Percentiles rank a stretch among this genome's conserved stretches.
phyloP scores from a whole-genome alignment of 73 alveolate genomes.

The Tetrahymena elliotti region DNA sequence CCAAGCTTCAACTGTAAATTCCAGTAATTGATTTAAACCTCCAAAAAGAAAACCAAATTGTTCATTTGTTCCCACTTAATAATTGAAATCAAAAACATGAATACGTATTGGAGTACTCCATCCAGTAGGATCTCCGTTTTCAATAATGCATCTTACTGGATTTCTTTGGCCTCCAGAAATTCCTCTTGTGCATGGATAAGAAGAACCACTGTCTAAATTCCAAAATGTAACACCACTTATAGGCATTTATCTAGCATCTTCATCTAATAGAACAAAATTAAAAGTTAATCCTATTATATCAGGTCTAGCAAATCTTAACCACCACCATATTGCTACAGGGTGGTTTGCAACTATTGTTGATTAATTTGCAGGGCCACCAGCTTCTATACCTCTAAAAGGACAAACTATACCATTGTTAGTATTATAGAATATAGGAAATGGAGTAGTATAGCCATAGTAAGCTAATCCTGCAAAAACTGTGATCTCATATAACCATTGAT shows the following conservation, averaged over 20 bases:
- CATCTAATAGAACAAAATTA: background rate
- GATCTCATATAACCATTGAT: background rate
- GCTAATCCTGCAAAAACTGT: background rate
- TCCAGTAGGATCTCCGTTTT: background rate
- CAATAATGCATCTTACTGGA: background rate
- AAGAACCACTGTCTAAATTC: background rate
- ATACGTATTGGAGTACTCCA: background rate
- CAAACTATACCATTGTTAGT: background rate
- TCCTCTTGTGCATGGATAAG: background rate
- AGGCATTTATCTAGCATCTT: background rate
- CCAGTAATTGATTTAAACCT: background rate
- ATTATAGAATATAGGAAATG: background rate
- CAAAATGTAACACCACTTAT: background rate
- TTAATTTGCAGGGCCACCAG: background rate
- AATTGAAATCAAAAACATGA: background rate
- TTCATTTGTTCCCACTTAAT: background rate
- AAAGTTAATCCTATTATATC: background rate
- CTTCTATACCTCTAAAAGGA: background rate
- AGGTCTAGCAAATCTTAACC: background rate
- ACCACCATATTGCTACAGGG: background rate
- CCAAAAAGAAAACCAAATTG: background rate
- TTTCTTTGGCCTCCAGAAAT: background rate
- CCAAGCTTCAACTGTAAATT: background rate
- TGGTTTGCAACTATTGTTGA: background rate
- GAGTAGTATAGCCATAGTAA: background rate